Base-by-base conservation (phyloP, 352 stramenopile genomes). In the Discostella stelligera region DNA sequence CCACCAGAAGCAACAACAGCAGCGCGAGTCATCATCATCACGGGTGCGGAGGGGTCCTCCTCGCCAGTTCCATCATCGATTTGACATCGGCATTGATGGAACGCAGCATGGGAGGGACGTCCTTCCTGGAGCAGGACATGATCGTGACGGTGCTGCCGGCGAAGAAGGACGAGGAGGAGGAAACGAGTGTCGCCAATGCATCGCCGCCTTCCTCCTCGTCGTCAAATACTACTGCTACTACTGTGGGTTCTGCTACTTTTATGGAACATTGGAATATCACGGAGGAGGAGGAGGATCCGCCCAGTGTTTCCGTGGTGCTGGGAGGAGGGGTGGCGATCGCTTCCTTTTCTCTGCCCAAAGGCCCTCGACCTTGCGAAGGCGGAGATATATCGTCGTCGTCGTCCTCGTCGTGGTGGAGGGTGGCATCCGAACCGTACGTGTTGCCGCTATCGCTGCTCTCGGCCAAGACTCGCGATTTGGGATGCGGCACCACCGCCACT, bases 21-120 rank as follows among this genome's bases (percentile, higher is more conserved):
- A 54, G 52, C 25, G 71, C 66, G 41, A 83, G 65, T 20, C 62
- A 70, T n/a, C n/a, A n/a, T n/a, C n/a, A n/a, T n/a, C n/a, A n/a
- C n/a, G n/a, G n/a, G 37, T 4, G 23, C 25, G 65, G 64, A 61
- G 77, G 73, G 41, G 65, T 85, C 4, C 71, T 93, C 9, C 32
- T 84, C 4, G 87, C 84, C 11, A 85, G 71, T n/a, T 85, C 68
- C 56, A 80, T 91, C 18, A 60, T 93, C 11, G 87, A 93, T 79
- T 63, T 93, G 20, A 89, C 83, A 21, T 63, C 76, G 10, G 74
- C 83, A 10, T 63, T 90, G 7, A 81, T 71, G 21, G 84, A 90
- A 37, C 21, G 44, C 46, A 70, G 52, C 16, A 74, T 82, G 49
- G 87, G 87, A 37, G 72, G 81, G 4, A 75, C 74, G 9, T 72